Conservation (phyloP, 2,329 filamentous ascomycete species). For the Ciborinia camelliae region DNA sequence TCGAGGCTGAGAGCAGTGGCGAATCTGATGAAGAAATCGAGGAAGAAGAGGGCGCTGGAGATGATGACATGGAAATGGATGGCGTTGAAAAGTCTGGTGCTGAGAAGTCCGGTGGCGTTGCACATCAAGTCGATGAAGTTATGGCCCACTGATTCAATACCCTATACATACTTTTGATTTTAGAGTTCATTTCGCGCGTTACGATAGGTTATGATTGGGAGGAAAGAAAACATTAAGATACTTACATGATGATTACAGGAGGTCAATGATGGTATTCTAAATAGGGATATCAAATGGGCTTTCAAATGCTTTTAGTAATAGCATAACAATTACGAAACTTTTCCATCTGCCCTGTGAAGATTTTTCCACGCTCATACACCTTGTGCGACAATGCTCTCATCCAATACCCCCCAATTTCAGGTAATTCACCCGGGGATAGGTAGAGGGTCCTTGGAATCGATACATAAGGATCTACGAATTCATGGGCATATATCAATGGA, state of each 20-base stretch:
- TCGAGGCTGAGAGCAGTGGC: constrained; percentile 73
- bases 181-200: constrained; percentile 10
- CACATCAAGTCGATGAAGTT: constrained; percentile 29
- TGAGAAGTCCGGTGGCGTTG: constrained; percentile 19
- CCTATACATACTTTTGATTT: constrained; percentile 15
- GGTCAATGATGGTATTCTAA: not conserved
- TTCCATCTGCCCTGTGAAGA: not conserved
- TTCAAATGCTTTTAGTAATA: constrained; percentile 6
- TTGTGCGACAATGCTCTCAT: not conserved
- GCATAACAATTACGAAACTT: not conserved
- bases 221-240: constrained; percentile 4
- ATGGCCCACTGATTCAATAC: constrained; percentile 19
- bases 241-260: constrained; percentile 8
- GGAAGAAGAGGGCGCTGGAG: constrained; percentile 42
- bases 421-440: not conserved
- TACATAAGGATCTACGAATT: not conserved
- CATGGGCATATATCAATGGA: too few relatives aligned
- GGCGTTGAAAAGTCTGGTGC: constrained; percentile 34
- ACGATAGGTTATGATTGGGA: constrained; percentile 10
- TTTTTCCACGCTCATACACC: not conserved
- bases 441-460: not conserved
- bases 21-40: constrained; percentile 47
- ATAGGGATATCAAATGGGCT: not conserved
- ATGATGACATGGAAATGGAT: constrained; percentile 52
- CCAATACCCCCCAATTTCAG: not conserved